Evolutionary conservation across 2,329 filamentous ascomycete species (phyloP).

Genomic region (Paracorniculantispora psalliotae): DNA sequence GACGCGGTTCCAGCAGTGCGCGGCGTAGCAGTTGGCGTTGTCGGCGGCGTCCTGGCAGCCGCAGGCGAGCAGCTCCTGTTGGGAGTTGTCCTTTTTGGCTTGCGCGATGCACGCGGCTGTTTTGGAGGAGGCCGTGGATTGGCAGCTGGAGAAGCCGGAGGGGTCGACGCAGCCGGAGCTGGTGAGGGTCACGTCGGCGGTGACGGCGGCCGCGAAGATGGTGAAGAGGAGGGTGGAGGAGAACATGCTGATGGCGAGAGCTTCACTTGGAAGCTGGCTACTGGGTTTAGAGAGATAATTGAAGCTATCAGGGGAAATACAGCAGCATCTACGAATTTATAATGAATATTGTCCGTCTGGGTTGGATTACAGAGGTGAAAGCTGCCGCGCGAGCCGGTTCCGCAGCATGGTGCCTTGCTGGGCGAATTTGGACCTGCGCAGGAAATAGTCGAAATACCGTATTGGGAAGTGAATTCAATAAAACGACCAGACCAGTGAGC

Average conservation of each 20-base stretch:
- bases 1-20: slow-evolving; percentile 34
- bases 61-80: slow-evolving; percentile 17
- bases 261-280: too few species aligned
- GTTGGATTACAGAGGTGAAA: not conserved
- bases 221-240: too few species aligned
- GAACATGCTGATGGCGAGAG: too few species aligned
- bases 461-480: not conserved
- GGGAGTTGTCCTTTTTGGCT: slow-evolving; percentile 16
- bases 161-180: slow-evolving; percentile 21
- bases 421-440: not conserved
- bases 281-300: not conserved
- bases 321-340: not conserved
- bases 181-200: slow-evolving; percentile 25
- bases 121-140: slow-evolving; percentile 10
- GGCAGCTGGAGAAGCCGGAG: slow-evolving; percentile 19
- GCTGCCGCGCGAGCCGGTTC: not conserved
- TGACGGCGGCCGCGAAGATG: slow-evolving; percentile 12
- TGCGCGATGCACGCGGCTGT: slow-evolving; percentile 16
- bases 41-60: slow-evolving; percentile 22
- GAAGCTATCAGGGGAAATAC: not conserved
- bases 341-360: slow-evolving; percentile 13
- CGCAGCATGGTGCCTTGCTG: not conserved
- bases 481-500: not conserved
- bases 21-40: slow-evolving; percentile 32
- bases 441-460: not conserved